phyloP scores from a whole-genome alignment of 495 filamentous ascomycete genomes.

The Bryoglossum gracile region DNA sequence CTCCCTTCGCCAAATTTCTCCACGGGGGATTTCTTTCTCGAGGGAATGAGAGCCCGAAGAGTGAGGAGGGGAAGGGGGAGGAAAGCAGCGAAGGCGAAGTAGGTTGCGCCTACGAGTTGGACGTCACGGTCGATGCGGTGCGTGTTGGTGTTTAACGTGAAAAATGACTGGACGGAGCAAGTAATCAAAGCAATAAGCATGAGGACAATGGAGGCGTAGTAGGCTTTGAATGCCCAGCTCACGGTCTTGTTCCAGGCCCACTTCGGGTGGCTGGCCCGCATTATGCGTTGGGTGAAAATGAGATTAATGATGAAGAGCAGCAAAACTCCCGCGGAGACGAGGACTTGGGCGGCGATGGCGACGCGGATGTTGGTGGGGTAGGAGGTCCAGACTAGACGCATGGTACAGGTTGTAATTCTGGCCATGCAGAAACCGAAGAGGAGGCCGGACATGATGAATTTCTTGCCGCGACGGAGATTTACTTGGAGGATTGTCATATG shows the following conservation, averaged over 20 bases:
- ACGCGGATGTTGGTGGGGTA: constrained; percentile 41
- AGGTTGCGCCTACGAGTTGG: constrained; percentile 59
- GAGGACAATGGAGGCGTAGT: constrained; percentile 54
- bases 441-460: constrained; percentile 67
- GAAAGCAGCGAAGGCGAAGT: constrained; percentile 64
- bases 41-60: constrained; percentile 46
- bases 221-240: constrained; percentile 40
- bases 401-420: constrained; percentile 52
- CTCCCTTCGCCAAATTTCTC: constrained; percentile 69
- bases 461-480: constrained; percentile 52
- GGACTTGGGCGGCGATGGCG: constrained; percentile 64
- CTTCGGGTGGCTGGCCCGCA: constrained; percentile 63
- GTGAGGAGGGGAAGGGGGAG: constrained; percentile 61
- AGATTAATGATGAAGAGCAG: constrained; percentile 78
- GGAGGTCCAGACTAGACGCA: constrained; percentile 56
- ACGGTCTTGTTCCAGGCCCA: constrained; percentile 57
- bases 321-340: constrained; percentile 69
- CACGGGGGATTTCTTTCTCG: constrained; percentile 33
- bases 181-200: constrained; percentile 65
- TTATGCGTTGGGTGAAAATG: constrained; percentile 67
- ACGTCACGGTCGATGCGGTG: constrained; percentile 49
- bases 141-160: constrained; percentile 48
- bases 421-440: constrained; percentile 59
- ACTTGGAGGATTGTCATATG: constrained; percentile 60
- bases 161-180: constrained; percentile 55